Evolutionary conservation across 2,329 filamentous ascomycete genomes (phyloP).

Genomic region (Truncatella angustata): DNA sequence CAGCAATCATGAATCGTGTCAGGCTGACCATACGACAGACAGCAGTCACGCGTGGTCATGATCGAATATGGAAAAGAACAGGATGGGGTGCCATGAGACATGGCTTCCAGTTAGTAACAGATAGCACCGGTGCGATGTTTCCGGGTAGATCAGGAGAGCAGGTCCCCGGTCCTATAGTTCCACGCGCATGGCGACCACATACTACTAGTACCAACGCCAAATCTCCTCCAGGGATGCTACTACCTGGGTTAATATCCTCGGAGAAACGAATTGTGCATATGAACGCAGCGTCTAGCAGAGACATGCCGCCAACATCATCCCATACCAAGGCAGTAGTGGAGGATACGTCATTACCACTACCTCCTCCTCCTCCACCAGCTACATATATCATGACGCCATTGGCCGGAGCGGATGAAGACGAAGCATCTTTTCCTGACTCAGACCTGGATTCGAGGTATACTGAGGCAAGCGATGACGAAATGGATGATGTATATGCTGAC

Average conservation of each 20-base stretch:
- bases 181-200: constrained; percentile 25
- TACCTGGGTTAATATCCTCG: no score
- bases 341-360: neutral
- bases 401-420: constrained; percentile 39
- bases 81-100: constrained; percentile 33
- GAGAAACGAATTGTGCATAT: no score
- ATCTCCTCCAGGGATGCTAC: no score
- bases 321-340: neutral
- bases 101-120: constrained; percentile 30
- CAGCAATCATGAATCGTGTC: constrained; percentile 64
- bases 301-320: no score
- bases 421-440: constrained; percentile 45
- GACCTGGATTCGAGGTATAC: constrained; percentile 44
- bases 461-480: constrained; percentile 39
- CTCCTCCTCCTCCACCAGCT: neutral
- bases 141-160: constrained; percentile 19
- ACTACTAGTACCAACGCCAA: constrained; percentile 19
- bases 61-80: constrained; percentile 29
- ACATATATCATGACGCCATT: constrained; percentile 17
- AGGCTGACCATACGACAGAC: constrained; percentile 44
- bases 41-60: constrained; percentile 29
- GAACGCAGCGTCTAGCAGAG: no score
- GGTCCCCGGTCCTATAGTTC: constrained; percentile 14
- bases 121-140: constrained; percentile 27
- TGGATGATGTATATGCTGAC: constrained; percentile 53